Conservation (phyloP, 495 filamentous ascomycete species). For the Amorphotheca resinae region DNA sequence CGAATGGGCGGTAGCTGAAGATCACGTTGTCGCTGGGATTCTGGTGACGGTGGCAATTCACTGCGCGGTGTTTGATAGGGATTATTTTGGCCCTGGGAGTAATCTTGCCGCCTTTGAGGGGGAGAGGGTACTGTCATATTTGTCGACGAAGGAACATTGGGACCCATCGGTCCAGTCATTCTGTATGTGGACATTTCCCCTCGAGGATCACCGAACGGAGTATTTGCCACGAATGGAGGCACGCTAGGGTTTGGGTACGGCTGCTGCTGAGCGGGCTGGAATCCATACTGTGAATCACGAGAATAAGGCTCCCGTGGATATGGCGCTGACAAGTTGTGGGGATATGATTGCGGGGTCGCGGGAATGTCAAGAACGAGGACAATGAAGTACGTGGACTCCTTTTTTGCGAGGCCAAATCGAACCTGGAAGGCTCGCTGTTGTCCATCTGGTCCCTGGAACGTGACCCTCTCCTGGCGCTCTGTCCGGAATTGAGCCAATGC, state of each 20-base stretch:
- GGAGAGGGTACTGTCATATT: conserved; percentile 10
- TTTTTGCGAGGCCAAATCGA: conserved; percentile 36
- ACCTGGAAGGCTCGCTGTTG: conserved; percentile 29
- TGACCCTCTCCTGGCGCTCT: conserved; percentile 36
- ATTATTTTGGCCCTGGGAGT: conserved; percentile 24
- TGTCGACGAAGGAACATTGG: conserved; percentile 2
- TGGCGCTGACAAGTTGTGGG: conserved; percentile 27
- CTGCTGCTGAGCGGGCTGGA: conserved; percentile 26
- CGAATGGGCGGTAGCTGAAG: conserved; percentile 42
- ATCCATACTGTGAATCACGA: conserved; percentile 27
- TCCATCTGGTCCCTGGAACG: conserved; percentile 34
- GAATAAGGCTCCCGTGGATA: conserved; percentile 29
- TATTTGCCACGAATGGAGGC: conserved; percentile 11
- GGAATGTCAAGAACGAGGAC: conserved; percentile 29
- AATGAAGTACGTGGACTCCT: conserved; percentile 41
- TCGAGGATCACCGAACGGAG: conserved; percentile 8
- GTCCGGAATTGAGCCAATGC: conserved; percentile 32
- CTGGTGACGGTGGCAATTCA: conserved; percentile 25
- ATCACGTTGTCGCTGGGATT: conserved; percentile 25
- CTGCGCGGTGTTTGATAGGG: conserved; percentile 34
- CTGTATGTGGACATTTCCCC: conserved; percentile 10
- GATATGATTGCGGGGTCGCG: conserved; percentile 25
- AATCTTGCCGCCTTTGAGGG: conserved; percentile 21
- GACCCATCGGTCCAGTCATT: conserved; percentile 7
- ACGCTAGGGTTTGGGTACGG: conserved; percentile 31